Conservation (phyloP, 2,329 filamentous ascomycete species). For the Xylariaceae sp. region DNA sequence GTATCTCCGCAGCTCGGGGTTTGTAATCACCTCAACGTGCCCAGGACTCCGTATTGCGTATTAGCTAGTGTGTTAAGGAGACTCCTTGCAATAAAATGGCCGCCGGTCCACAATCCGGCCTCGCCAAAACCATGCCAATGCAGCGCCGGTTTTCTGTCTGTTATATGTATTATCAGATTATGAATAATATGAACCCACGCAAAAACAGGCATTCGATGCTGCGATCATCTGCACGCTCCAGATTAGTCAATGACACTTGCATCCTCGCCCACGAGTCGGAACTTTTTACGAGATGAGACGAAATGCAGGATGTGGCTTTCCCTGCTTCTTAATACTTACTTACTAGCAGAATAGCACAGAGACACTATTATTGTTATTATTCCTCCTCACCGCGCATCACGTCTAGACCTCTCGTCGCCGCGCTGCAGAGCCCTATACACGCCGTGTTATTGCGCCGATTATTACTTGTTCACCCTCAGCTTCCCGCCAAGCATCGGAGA, state of each 20-base stretch:
- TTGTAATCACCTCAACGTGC: no score
- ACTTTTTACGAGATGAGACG: slow-evolving; percentile 11
- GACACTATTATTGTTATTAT: no score
- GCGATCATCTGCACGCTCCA: slow-evolving; percentile 13
- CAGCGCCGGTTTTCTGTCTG: slow-evolving; percentile 13
- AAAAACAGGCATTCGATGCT: not conserved
- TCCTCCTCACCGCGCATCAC: no score
- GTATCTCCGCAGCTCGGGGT: not conserved
- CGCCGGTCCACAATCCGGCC: slow-evolving; percentile 13
- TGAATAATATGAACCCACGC: no score
- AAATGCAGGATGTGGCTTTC: not conserved
- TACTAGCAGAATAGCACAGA: no score
- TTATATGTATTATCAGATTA: no score
- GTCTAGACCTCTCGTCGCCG: no score
- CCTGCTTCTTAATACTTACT: slow-evolving; percentile 6
- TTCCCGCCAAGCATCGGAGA: slow-evolving; percentile 12
- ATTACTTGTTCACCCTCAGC: no score
- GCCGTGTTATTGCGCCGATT: no score
- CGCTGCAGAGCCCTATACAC: no score
- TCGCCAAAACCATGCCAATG: slow-evolving; percentile 2
- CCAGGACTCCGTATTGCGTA: slow-evolving; percentile 11
- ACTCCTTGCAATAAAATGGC: slow-evolving; percentile 19
- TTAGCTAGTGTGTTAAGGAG: slow-evolving; percentile 6
- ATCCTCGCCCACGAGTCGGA: slow-evolving; percentile 14
- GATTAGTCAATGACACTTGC: not conserved